Base-by-base conservation (phyloP, 805 yeast species). In the baker's yeast (Saccharomyces cerevisiae) region DNA sequence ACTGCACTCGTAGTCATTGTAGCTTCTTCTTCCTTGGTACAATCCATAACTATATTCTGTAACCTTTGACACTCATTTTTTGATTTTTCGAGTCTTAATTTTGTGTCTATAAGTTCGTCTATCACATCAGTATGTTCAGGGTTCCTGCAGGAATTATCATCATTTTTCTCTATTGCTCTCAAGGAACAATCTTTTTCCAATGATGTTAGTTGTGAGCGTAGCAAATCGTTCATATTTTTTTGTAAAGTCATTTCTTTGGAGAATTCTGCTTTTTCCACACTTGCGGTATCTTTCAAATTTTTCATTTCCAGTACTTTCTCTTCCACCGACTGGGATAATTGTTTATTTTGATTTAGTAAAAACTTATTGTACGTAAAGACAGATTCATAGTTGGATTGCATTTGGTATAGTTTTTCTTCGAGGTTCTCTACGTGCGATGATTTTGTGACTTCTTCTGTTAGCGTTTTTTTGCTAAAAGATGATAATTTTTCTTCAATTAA, bases 211-310 rank as follows among this genome's bases (percentile, higher is more conserved):
- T 36, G 43, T 8, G 43, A 36, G 11, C 43, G 24, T 10, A 36
- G 11, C 24, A 87, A 70, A 47, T 79, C 81, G 4, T 81, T 72
- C 41, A 84, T 68, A 50, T 86, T 81, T 50, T 84, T 84, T 66
- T 85, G 88, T 48, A 80, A 69, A 1, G 80, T 66, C 70, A 83
- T 77, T 62, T 85, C 90, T 31, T 77, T 76, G 21, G 77, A 59
- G 61, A 81, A 82, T 41, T 76, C 79, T 36, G 76, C 80, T 58
- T 81, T 77, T 41, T 75, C 75, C 1, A 66, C 55, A 1, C 75
- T 66, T 11, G 71, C 58, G 28, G 76, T 71, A 58, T 77, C 81
- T 26, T 75, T 76, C 28, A 84, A 64, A 3, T 75, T 70, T 58
- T 79, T 79, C 27, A 81, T 66, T 53, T 79, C 73, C 1, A 73